Conservation (phyloP, 73 alveolate species). For the Paramecium tetraurelia region DNA sequence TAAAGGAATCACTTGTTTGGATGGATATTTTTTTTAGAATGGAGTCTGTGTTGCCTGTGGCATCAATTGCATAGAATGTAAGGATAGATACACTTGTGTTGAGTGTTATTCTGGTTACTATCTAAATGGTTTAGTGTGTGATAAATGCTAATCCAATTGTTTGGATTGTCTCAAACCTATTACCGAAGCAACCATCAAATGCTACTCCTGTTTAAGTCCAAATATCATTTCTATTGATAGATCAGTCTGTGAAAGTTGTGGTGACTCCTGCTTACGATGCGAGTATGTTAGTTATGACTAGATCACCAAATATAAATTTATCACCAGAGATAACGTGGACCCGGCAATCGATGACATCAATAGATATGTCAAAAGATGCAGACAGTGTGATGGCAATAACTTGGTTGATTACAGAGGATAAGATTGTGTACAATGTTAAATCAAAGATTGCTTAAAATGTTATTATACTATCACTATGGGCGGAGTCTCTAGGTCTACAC, state of each 20-base stretch:
- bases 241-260: slow-evolving; percentile 9
- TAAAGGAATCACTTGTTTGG: slow-evolving; percentile 6
- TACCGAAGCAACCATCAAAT: not conserved
- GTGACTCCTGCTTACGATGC: not conserved
- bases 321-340: not conserved
- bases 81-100: not conserved
- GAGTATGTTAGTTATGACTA: not conserved
- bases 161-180: not conserved
- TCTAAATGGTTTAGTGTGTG: not conserved
- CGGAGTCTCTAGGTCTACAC: not conserved
- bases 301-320: not conserved
- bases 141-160: not conserved
- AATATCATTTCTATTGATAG: not conserved
- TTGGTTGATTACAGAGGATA: not conserved
- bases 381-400: not conserved
- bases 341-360: not conserved
- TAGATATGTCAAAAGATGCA: not conserved
- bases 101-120: not conserved
- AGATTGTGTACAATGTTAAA: slow-evolving; percentile 7
- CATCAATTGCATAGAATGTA: not conserved
- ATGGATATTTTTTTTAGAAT: not conserved
- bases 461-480: not conserved
- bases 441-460: not conserved
- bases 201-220: not conserved
- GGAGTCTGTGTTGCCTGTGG: not conserved